Base-by-base conservation (phyloP, 331 rosid genomes). In the Acacia pycnantha region DNA sequence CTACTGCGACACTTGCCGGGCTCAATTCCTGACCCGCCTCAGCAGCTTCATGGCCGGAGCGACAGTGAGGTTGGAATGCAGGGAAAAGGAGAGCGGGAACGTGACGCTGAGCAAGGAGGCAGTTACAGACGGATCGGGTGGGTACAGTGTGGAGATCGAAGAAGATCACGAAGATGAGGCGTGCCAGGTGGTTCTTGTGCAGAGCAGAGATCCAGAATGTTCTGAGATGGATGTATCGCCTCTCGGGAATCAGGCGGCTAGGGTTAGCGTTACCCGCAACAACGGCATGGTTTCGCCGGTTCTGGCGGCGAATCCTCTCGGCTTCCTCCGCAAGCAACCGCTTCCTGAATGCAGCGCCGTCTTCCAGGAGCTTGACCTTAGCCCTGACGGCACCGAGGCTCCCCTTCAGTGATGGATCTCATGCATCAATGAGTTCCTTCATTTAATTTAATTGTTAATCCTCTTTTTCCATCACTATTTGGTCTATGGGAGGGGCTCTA, bases 1-100 rank as follows among this genome's bases (percentile, higher is more conserved):
- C 27, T 95, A 89, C 43, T 95, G 99, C 18, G 99, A 95, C 84
- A 95, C 93, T 1, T 95, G 99, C 56, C 99, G 97, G 16, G 15
- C 74, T 35, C 97, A 88, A 62, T 92, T 93, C 82, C 22, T 87
- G 4, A 93, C 98, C 9, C 84, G n/a, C 71, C 31, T 88, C 77
- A 84, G 90, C 31, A 73, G 77, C 43, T 31, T 27, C 82, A 35
- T 93, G 2, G 59, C 79, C 79, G 95, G 97, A 88, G 82, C 58
- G 21, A 70, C 74, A 1, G 50, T 70, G 33, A 10, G 74, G 4
- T 14, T 70, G 54, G 74, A 41, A 65, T 65, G 71, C 71, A 31
- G 0, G 44, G 71, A 65, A 18, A 12, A 8, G 8, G 44, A 7
- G 0, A 15, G 87, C 0, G 87, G 79, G 24, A 87, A 59, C 4